Percentiles rank a stretch among this genome's conserved stretches.
Conservation (phyloP, 805 yeast genomes). For the Ogataea siamensis region DNA sequence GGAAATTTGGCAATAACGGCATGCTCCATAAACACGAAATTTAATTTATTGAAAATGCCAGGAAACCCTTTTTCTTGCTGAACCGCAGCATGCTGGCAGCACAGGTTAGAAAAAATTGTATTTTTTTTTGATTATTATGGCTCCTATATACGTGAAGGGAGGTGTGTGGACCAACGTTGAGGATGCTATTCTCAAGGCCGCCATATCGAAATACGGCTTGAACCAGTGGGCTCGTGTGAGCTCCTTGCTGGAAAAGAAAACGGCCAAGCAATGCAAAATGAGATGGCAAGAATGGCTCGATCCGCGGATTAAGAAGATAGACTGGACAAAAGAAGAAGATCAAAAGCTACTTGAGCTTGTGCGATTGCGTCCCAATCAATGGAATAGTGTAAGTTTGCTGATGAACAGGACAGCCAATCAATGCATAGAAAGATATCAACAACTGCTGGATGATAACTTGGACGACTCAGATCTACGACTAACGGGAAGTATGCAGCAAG, state of each 20-base stretch:
- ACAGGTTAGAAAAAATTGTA: constrained; percentile 1
- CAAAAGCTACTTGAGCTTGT: constrained; percentile 64
- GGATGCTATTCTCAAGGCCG: constrained; percentile 87
- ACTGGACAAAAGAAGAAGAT: constrained; percentile 80
- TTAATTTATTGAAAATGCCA: constrained; percentile 7
- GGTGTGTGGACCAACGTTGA: constrained; percentile 86
- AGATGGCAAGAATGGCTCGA: constrained; percentile 89
- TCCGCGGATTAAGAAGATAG: constrained; percentile 61
- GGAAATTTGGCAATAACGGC: constrained; percentile 23
- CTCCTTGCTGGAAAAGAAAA: constrained; percentile 77
- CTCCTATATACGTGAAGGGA: constrained; percentile 75
- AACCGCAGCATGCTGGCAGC: constrained; percentile 9
- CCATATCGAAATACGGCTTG: constrained; percentile 88
- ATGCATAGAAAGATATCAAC: constrained; percentile 82
- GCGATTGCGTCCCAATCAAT: constrained; percentile 79
- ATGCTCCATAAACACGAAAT: constrained; percentile 4
- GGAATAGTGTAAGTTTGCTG: constrained; percentile 85
- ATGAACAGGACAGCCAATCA: constrained; percentile 84
- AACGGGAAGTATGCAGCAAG: constrained; percentile 22
- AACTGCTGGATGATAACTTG: constrained; percentile 52
- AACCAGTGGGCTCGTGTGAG: constrained; percentile 95
- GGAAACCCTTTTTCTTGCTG: constrained; percentile 11
- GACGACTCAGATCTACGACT: constrained; percentile 29
- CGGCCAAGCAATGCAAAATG: constrained; percentile 88
- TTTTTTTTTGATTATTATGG: constrained; percentile 33